Conservation (phyloP, 108 stramenopile species). For the Schizochytrium sp. region DNA sequence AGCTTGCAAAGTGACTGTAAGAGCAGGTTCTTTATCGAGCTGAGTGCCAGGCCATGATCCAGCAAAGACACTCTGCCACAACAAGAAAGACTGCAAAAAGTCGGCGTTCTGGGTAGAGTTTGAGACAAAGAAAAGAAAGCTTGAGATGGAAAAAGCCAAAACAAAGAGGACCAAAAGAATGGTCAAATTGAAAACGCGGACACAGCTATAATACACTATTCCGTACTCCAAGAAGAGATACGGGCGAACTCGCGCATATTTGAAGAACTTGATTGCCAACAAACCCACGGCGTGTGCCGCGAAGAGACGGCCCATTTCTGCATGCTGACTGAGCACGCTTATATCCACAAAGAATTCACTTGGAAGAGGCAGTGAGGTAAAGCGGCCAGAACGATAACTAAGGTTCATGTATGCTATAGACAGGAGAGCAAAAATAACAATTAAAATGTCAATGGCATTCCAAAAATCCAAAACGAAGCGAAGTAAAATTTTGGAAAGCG, state of each 20-base stretch:
- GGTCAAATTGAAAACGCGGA: not conserved
- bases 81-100: not conserved
- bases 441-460: constrained; percentile 30
- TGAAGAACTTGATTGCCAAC: constrained; percentile 25
- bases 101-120: not conserved
- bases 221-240: constrained; percentile 29
- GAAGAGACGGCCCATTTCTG: not conserved
- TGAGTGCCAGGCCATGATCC: not conserved
- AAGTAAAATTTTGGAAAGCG: not conserved
- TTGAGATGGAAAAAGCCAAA: constrained; percentile 22
- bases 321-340: not conserved
- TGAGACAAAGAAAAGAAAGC: not conserved
- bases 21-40: not conserved
- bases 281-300: constrained; percentile 34
- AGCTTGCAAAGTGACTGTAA: not conserved
- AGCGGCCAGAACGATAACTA: not conserved
- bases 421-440: not conserved
- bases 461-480: not conserved
- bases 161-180: not conserved
- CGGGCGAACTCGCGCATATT: not conserved
- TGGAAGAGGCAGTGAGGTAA: not conserved
- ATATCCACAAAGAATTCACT: not conserved
- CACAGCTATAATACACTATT: not conserved
- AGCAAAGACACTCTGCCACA: not conserved
- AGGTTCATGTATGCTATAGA: not conserved